Conservation (phyloP, 2,329 filamentous ascomycete species). For the Hypocreales sp. region DNA sequence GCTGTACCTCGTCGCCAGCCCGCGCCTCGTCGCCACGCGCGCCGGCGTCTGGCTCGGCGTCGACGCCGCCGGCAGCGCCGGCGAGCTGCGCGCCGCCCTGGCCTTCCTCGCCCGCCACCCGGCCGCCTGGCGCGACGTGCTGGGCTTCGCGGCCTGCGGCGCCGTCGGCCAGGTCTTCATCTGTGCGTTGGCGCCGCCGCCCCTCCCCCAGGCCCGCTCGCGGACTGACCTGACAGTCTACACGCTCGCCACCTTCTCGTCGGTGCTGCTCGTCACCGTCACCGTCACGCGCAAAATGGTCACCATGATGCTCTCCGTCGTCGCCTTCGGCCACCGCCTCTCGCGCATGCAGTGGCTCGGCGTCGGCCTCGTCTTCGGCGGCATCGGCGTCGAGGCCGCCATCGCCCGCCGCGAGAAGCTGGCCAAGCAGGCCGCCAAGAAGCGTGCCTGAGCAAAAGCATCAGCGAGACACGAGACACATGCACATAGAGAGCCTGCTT, state of each 20-base stretch:
- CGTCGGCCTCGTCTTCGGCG: constrained; percentile 84
- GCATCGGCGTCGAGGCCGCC: constrained; percentile 77
- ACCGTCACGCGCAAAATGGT: constrained; percentile 98
- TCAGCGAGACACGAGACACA: no score
- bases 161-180: constrained; percentile 95
- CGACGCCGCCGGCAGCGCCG: constrained; percentile 47
- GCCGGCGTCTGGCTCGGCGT: constrained; percentile 51
- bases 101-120: constrained; percentile 71
- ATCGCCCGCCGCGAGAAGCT: constrained; percentile 74
- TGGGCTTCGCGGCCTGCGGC: constrained; percentile 80
- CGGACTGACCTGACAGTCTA: constrained; percentile 44
- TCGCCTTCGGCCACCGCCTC: constrained; percentile 84
- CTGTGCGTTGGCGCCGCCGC: constrained; percentile 32
- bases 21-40: constrained; percentile 58
- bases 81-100: constrained; percentile 66
- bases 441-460: no score
- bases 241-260: constrained; percentile 83
- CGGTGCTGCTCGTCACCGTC: constrained; percentile 82
- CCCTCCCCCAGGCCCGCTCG: neutral
- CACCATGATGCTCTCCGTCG: constrained; percentile 92
- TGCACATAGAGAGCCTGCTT: no score
- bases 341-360: constrained; percentile 87
- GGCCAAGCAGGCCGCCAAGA: constrained; percentile 51
- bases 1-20: constrained; percentile 60
- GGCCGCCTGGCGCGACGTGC: constrained; percentile 67